These are phyloP conservation scores for Candida buenavistaensis DNA, from an alignment of 1,139 yeast genomes.

Conservation along the genomic window DNA sequence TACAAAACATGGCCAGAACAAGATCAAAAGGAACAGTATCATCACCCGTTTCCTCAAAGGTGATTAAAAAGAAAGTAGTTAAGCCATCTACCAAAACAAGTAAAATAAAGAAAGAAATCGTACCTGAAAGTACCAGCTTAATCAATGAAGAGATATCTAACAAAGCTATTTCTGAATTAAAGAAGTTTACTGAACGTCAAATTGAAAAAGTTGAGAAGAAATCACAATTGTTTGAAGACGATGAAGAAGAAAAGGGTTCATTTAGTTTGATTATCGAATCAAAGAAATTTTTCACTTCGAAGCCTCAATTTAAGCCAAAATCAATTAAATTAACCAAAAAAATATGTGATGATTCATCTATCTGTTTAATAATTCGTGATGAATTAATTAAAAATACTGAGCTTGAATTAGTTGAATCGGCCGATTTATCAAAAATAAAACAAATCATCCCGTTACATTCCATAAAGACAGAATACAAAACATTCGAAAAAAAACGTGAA, in stretches of 20 bases:
- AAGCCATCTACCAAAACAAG: background rate
- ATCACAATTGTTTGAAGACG: conserved; percentile 41
- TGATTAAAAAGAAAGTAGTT: conserved; percentile 4
- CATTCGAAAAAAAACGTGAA: conserved; percentile 70
- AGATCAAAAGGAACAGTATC: conserved; percentile 26
- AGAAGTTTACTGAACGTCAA: conserved; percentile 36
- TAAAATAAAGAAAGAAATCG: conserved; percentile 4
- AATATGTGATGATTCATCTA: conserved; percentile 46
- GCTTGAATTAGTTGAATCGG: no score
- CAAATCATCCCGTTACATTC: conserved; percentile 57
- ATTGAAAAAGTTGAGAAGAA: conserved; percentile 27
- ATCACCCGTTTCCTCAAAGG: conserved; percentile 10
- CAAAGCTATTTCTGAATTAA: conserved; percentile 55
- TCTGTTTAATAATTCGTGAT: conserved; percentile 77
- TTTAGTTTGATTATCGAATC: conserved; percentile 62
- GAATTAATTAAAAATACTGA: conserved; percentile 40
- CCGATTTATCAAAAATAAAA: conserved; percentile 43
- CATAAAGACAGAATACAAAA: conserved; percentile 65
- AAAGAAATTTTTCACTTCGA: conserved; percentile 61
- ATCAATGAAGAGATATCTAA: conserved; percentile 23
- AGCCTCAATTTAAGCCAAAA: conserved; percentile 74
- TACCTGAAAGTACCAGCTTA: conserved; percentile 7
- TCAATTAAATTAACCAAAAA: conserved; percentile 56
- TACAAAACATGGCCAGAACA: conserved; percentile 28
- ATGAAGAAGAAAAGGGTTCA: conserved; percentile 48